A percentile compares a stretch with the other conserved stretches of the same genome.
Evolutionary conservation across 2,329 filamentous ascomycete genomes (phyloP).

Genomic region (Zarea fungicola): DNA sequence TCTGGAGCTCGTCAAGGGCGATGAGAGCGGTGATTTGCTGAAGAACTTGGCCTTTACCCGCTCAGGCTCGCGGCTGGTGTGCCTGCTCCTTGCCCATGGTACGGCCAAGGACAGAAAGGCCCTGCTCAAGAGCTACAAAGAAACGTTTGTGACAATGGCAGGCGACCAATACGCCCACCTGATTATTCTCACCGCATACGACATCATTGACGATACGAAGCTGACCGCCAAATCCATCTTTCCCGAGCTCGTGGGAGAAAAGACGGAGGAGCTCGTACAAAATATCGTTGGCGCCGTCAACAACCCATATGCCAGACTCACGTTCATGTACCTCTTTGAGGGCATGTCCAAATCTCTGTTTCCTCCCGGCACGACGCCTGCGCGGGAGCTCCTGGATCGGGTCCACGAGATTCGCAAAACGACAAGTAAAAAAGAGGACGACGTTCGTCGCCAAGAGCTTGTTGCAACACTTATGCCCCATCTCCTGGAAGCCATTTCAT

Average conservation of each 20-base stretch:
- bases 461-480: constrained; percentile 67
- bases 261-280: constrained; percentile 55
- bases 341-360: constrained; percentile 57
- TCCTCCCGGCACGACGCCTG: constrained; percentile 55
- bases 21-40: constrained; percentile 82
- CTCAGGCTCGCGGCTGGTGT: constrained; percentile 77
- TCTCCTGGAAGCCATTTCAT: constrained; percentile 67
- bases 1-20: constrained; percentile 82
- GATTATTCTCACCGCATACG: constrained; percentile 79
- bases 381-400: constrained; percentile 68
- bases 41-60: constrained; percentile 97
- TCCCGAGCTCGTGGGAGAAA: constrained; percentile 74
- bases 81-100: constrained; percentile 75
- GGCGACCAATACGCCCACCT: constrained; percentile 73
- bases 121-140: constrained; percentile 84
- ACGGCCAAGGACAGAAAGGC: constrained; percentile 89
- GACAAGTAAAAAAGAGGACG: constrained; percentile 90
- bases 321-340: constrained; percentile 79
- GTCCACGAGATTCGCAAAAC: constrained; percentile 71
- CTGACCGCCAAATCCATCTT: constrained; percentile 81
- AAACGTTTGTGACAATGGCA: constrained; percentile 80
- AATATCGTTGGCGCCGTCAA: constrained; percentile 61
- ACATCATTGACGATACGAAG: constrained; percentile 92
- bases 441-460: constrained; percentile 69
- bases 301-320: constrained; percentile 58